phyloP scores from a whole-genome alignment of 2,329 filamentous ascomycete genomes.

The Didymella arachidicola region DNA sequence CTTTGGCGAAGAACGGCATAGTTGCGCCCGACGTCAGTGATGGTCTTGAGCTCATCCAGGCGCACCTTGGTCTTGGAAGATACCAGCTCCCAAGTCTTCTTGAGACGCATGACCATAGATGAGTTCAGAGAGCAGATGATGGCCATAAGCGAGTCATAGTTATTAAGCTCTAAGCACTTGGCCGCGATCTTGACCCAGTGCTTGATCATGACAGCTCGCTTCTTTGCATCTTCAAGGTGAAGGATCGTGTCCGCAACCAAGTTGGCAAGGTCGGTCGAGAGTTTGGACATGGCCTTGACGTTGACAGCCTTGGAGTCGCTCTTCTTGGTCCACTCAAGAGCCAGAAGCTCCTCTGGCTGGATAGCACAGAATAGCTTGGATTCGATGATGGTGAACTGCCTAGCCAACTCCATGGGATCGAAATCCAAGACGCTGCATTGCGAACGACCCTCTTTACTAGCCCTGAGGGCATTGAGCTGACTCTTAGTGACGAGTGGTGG shows the following conservation, averaged over 20 bases:
- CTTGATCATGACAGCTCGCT: conserved; percentile 88
- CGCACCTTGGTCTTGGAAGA: conserved; percentile 82
- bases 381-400: conserved; percentile 91
- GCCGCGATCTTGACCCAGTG: conserved; percentile 97
- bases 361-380: conserved; percentile 92
- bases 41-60: conserved; percentile 78
- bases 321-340: conserved; percentile 93
- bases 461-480: conserved; percentile 74
- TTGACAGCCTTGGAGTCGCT: conserved; percentile 80
- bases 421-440: conserved; percentile 84
- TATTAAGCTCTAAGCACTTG: conserved; percentile 86
- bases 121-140: conserved; percentile 95
- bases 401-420: conserved; percentile 86
- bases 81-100: conserved; percentile 90
- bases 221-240: conserved; percentile 87
- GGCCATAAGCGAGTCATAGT: conserved; percentile 96
- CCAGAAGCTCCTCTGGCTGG: conserved; percentile 87
- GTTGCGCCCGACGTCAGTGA: conserved; percentile 90
- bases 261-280: conserved; percentile 92
- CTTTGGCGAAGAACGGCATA: conserved; percentile 84
- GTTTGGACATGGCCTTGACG: conserved; percentile 89
- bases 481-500: conserved; percentile 75
- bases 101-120: conserved; percentile 86
- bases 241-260: conserved; percentile 93
- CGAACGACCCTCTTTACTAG: conserved; percentile 76